A percentile compares a stretch with the other conserved stretches of the same genome.
Evolutionary conservation across 2,329 filamentous ascomycete genomes (phyloP).

Genomic region (Penicillium sp.): DNA sequence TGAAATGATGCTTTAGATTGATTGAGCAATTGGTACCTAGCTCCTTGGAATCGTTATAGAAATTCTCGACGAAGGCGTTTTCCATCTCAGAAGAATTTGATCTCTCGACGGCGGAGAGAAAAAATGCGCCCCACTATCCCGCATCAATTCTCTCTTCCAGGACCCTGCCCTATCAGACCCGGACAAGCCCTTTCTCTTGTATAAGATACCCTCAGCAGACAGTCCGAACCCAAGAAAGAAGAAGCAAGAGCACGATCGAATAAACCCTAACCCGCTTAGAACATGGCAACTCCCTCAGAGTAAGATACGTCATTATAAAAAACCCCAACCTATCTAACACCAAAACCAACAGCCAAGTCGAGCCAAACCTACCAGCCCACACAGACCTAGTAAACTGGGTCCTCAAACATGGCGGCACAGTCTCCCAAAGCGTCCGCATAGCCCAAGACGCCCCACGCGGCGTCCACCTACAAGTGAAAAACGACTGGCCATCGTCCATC

Average conservation of each 20-base stretch:
- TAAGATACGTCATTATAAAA: constrained; percentile 11
- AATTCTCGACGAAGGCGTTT: too few relatives aligned
- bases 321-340: constrained; percentile 14
- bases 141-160: constrained; percentile 23
- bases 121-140: constrained; percentile 23
- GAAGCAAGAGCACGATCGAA: not conserved
- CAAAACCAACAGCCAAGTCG: constrained; percentile 11
- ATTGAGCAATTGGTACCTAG: not conserved
- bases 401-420: constrained; percentile 29
- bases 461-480: constrained; percentile 36
- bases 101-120: constrained; percentile 4
- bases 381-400: constrained; percentile 35
- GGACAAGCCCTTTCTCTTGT: constrained; percentile 1
- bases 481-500: constrained; percentile 24
- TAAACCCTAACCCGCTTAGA: not conserved
- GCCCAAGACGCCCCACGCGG: constrained; percentile 34
- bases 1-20: constrained; percentile 18
- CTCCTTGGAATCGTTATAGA: too few relatives aligned
- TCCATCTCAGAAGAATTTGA: too few relatives aligned
- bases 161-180: constrained; percentile 14
- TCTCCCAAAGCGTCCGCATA: constrained; percentile 35
- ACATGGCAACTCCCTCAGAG: constrained; percentile 4
- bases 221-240: not conserved
- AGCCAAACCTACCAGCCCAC: constrained; percentile 26
- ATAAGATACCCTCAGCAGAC: not conserved